Base-by-base conservation (phyloP, 345 rosid genomes). In the Acer saccharum region DNA sequence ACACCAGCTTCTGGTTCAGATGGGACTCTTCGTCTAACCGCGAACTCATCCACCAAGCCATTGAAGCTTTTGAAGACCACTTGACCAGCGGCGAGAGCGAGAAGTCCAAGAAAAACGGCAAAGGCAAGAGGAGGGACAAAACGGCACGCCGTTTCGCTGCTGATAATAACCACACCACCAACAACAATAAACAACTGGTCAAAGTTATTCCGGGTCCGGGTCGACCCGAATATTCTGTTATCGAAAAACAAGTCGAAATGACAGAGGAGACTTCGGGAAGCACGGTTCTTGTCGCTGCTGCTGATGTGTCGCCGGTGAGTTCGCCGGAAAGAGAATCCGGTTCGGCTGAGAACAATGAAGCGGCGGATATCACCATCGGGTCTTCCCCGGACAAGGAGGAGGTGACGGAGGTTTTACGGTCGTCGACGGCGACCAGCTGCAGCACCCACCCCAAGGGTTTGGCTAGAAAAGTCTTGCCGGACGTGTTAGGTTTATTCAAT, bases 381-480 rank as follows among this genome's bases (percentile, higher is more conserved):
- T 27, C 70, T n/a, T 1, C 27, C 6, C 50, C 72, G 29, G 62
- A 16, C 35, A 77, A 70, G 76, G 80, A 70, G 71, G 60, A 10
- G 57, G 69, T 25, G 65, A 75, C 68, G 41, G 41, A 11, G 39
- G 54, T 29, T 6, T 52, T 66, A 0, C 69, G 46, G 35, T 43
- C 80, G 74, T 68, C 81, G 21, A 79, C 77, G 63, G 81, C 71
- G 71, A 60, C 27, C 25, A 79, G 71, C 76, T 39, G 54, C 54
- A 11, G 7, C 55, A 12, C 20, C 62, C 23, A 46, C 62, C 91
- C 86, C 81, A 92, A 88, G 84, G 97, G 99, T 35, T 78, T 96
- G 80, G 99, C 89, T 18, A 89, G 98, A 83, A 96, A 96, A 86
- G 97, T 96, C 68, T 72, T 96, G 43, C 98, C 99, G 98, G 98